Evolutionary conservation across 2,329 filamentous ascomycete genomes (phyloP).

Genomic region (Neopestalotiopsis rosae): DNA sequence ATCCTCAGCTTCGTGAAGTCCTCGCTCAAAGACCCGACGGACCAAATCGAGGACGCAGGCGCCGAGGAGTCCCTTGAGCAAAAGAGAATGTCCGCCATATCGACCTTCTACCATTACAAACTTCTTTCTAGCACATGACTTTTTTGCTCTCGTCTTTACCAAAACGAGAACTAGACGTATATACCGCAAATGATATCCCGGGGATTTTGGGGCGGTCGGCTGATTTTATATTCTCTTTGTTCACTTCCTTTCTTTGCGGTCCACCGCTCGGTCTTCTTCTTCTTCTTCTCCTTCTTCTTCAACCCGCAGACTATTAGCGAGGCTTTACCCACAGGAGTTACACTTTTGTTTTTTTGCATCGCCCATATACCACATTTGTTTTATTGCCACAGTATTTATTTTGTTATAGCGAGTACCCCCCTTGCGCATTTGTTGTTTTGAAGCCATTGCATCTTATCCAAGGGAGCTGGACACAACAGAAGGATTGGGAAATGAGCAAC

Average conservation of each 20-base stretch:
- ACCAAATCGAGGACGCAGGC: slow-evolving; percentile 77
- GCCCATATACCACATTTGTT: slow-evolving; percentile 11
- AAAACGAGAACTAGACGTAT: slow-evolving; percentile 11
- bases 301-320: background rate
- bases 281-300: background rate
- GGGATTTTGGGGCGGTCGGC: slow-evolving; percentile 1
- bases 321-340: background rate
- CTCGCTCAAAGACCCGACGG: slow-evolving; percentile 86
- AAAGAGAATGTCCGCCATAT: background rate
- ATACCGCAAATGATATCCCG: slow-evolving; percentile 17
- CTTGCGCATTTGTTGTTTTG: background rate
- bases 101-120: background rate
- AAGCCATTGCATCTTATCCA: background rate
- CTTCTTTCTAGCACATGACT: slow-evolving; percentile 13
- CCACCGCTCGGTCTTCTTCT: background rate
- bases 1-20: slow-evolving; percentile 80
- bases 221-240: background rate
- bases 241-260: background rate
- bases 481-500: background rate
- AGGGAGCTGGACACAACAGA: background rate
- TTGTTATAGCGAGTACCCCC: slow-evolving; percentile 8
- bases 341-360: background rate
- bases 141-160: background rate
- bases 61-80: slow-evolving; percentile 58
- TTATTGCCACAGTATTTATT: background rate